These are phyloP conservation scores for Gautieria morchelliformis DNA, from an alignment of 768 basidiomycete species.

Conservation along the genomic window DNA sequence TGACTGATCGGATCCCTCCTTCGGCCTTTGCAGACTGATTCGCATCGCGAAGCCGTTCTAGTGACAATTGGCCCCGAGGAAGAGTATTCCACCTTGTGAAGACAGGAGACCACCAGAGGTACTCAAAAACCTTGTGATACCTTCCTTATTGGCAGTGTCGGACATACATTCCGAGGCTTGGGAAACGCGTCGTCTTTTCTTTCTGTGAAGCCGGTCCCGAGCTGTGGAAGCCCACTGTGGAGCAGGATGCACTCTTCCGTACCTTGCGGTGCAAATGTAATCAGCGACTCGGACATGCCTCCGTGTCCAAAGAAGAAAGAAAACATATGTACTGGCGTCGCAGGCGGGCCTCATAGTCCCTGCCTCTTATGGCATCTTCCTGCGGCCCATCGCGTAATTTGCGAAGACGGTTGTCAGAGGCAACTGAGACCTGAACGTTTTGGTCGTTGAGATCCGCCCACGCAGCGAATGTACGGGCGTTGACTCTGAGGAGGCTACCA, in stretches of 20 bases:
- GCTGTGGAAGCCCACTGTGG: constrained; percentile 81
- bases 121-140: constrained; percentile 41
- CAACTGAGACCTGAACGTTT: constrained; percentile 45
- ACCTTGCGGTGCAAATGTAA: constrained; percentile 18
- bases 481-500: constrained; percentile 1
- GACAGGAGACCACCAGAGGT: constrained; percentile 52
- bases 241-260: constrained; percentile 79
- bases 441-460: constrained; percentile 84
- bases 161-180: constrained; percentile 20
- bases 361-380: constrained; percentile 65
- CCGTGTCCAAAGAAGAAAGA: not conserved
- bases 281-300: not conserved
- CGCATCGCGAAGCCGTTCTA: constrained; percentile 84
- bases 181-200: constrained; percentile 28
- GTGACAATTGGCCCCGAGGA: constrained; percentile 52
- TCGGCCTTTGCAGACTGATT: constrained; percentile 67
- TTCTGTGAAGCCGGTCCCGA: constrained; percentile 34
- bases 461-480: constrained; percentile 40
- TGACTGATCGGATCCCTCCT: constrained; percentile 67
- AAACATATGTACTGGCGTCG: constrained; percentile 68
- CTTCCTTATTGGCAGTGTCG: constrained; percentile 29
- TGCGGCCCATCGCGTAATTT: constrained; percentile 73
- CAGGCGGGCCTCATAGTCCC: constrained; percentile 81
- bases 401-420: constrained; percentile 55
- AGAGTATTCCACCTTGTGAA: constrained; percentile 29